phyloP scores from a whole-genome alignment of 2,329 filamentous ascomycete species.

The Penicillium sp. region DNA sequence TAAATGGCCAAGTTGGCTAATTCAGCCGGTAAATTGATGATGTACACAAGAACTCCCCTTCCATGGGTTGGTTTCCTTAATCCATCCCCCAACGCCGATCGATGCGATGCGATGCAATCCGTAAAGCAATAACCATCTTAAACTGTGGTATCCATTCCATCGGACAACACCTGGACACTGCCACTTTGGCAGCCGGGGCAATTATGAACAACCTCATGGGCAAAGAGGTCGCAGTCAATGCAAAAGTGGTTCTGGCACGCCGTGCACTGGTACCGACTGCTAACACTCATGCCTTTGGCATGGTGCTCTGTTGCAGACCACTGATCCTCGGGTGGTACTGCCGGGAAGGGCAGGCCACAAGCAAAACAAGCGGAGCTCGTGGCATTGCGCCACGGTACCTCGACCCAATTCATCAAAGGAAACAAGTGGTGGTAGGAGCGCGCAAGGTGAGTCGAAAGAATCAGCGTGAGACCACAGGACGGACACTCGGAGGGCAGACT shows the following conservation, averaged over 20 bases:
- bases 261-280: conserved; percentile 82
- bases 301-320: conserved; percentile 38
- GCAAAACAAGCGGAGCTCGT: conserved; percentile 70
- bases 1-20: neutral
- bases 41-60: neutral
- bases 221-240: conserved; percentile 96
- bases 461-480: conserved; percentile 85
- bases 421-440: conserved; percentile 94
- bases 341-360: conserved; percentile 73
- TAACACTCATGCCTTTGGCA: conserved; percentile 75
- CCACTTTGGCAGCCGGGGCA: conserved; percentile 80
- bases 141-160: conserved; percentile 37
- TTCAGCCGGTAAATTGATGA: neutral
- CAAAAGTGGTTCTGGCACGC: conserved; percentile 92
- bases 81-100: neutral
- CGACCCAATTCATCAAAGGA: conserved; percentile 84
- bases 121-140: conserved; percentile 9
- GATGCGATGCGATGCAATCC: conserved; percentile 15
- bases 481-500: conserved; percentile 87
- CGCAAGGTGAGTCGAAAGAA: conserved; percentile 89
- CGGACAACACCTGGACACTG: conserved; percentile 24
- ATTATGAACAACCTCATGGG: conserved; percentile 92
- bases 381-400: conserved; percentile 81
- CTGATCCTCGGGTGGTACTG: conserved; percentile 42
- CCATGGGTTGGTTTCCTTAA: neutral